Percentiles rank a stretch among this genome's conserved stretches.
These are phyloP conservation scores for Pseudophaeomoniella oleicola DNA, from an alignment of 2,329 filamentous ascomycete species.

Conservation along the genomic window DNA sequence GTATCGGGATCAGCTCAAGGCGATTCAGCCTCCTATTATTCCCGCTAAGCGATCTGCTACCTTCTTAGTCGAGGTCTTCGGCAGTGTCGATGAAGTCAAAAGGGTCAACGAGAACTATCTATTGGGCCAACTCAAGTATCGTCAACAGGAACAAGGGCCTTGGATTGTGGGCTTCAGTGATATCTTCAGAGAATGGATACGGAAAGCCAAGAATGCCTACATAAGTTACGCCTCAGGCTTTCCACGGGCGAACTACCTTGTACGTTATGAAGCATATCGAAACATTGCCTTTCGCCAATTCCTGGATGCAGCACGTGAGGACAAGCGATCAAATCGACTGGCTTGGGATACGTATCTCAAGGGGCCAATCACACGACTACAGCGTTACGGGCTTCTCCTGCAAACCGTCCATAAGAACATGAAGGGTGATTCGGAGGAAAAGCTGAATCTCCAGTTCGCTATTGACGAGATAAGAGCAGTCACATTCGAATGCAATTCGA, in stretches of 20 bases:
- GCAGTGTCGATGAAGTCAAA: slow-evolving; percentile 76
- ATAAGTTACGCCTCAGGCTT: slow-evolving; percentile 85
- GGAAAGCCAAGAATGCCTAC: slow-evolving; percentile 78
- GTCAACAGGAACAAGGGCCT: slow-evolving; percentile 90
- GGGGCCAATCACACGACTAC: slow-evolving; percentile 78
- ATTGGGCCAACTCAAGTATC: slow-evolving; percentile 85
- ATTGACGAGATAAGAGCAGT: slow-evolving; percentile 86
- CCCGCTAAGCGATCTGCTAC: slow-evolving; percentile 60
- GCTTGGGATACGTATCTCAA: slow-evolving; percentile 94
- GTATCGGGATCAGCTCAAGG: slow-evolving; percentile 67
- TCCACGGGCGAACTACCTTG: slow-evolving; percentile 66
- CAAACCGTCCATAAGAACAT: slow-evolving; percentile 75
- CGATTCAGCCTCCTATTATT: slow-evolving; percentile 66
- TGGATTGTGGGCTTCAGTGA: slow-evolving; percentile 92
- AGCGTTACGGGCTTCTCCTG: slow-evolving; percentile 76
- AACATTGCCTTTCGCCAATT: slow-evolving; percentile 82
- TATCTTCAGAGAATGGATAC: slow-evolving; percentile 95
- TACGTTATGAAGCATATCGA: slow-evolving; percentile 69
- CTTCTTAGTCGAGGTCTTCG: slow-evolving; percentile 78
- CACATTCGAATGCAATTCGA: slow-evolving; percentile 77
- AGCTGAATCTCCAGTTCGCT: slow-evolving; percentile 65
- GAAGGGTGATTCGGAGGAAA: slow-evolving; percentile 74
- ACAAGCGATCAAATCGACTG: slow-evolving; percentile 67
- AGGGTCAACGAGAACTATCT: slow-evolving; percentile 87
- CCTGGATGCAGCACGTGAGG: slow-evolving; percentile 61